These are phyloP conservation scores for Pythium biforme DNA, from an alignment of 352 stramenopile genomes.

Conservation along the genomic window DNA sequence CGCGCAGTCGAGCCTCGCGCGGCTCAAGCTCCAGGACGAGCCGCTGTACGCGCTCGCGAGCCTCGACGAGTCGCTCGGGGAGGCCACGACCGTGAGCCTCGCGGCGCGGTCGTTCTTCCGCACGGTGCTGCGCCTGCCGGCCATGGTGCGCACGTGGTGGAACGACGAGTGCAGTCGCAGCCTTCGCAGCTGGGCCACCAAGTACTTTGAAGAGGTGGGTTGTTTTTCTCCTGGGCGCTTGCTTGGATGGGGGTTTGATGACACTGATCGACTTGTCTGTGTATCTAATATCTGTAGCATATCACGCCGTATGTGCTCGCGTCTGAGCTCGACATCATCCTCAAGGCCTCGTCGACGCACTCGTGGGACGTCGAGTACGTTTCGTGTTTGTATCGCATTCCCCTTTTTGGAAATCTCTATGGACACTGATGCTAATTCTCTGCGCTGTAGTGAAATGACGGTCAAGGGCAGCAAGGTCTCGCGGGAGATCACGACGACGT, in stretches of 20 bases:
- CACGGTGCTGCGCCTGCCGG: slow-evolving; percentile 75
- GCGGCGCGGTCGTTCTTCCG: slow-evolving; percentile 76
- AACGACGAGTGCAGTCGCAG: slow-evolving; percentile 86
- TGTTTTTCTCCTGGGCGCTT: background rate
- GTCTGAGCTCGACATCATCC: slow-evolving; percentile 76
- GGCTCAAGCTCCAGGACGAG: slow-evolving; percentile 45
- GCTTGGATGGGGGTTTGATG: background rate
- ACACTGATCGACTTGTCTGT: background rate
- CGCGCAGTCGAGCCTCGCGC: slow-evolving; percentile 18
- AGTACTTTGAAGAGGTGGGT: slow-evolving; percentile 85
- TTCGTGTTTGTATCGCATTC: slow-evolving; percentile 4
- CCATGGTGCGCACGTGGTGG: slow-evolving; percentile 90
- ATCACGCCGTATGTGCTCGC: slow-evolving; percentile 80
- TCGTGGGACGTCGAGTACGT: slow-evolving; percentile 67
- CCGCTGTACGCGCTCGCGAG: slow-evolving; percentile 45
- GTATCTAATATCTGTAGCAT: slow-evolving; percentile 30
- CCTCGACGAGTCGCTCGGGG: slow-evolving; percentile 25
- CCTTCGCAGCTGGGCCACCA: slow-evolving; percentile 77
- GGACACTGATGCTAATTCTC: background rate
- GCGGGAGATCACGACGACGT: slow-evolving; percentile 88
- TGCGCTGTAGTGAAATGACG: slow-evolving; percentile 63
- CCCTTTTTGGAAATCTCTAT: background rate
- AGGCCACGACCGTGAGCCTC: slow-evolving; percentile 31
- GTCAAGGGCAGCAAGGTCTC: slow-evolving; percentile 87
- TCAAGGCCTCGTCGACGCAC: slow-evolving; percentile 48